Percentiles rank a stretch among this genome's conserved stretches.
Evolutionary conservation across 176 grass and related monocot genomes (phyloP).

Genomic region (Avena sativa): DNA sequence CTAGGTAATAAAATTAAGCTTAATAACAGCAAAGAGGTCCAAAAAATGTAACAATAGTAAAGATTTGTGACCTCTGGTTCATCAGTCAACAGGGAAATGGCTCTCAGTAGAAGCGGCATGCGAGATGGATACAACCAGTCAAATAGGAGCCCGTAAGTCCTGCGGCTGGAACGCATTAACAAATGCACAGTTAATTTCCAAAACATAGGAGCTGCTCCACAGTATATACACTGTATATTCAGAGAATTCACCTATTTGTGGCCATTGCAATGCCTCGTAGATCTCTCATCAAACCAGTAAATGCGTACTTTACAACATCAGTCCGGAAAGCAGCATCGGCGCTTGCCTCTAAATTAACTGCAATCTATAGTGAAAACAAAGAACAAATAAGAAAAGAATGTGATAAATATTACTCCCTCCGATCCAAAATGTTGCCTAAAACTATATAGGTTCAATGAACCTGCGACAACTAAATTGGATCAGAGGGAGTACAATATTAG

Average conservation of each 20-base stretch:
- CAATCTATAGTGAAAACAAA: slow-evolving; percentile 58
- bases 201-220: not conserved
- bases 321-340: slow-evolving; percentile 78
- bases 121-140: slow-evolving; percentile 94
- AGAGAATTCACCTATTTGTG: slow-evolving; percentile 80
- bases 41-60: slow-evolving; percentile 40
- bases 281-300: slow-evolving; percentile 99
- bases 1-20: slow-evolving; percentile 29
- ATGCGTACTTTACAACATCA: slow-evolving; percentile 81
- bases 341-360: slow-evolving; percentile 81
- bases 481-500: not conserved
- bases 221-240: not conserved
- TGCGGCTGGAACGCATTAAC: slow-evolving; percentile 67
- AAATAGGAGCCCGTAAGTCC: slow-evolving; percentile 92
- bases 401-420: not conserved
- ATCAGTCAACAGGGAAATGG: slow-evolving; percentile 82
- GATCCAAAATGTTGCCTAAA: too few relatives aligned
- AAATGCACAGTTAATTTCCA: slow-evolving; percentile 36
- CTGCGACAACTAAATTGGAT: too few relatives aligned
- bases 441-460: too few relatives aligned
- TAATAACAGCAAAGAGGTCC: slow-evolving; percentile 14
- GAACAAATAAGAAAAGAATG: slow-evolving; percentile 11
- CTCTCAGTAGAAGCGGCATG: slow-evolving; percentile 90
- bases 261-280: slow-evolving; percentile 91
- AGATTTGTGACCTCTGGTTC: slow-evolving; percentile 72